Conservation (phyloP, 306 rosid genomes). For the Betula pendula region DNA sequence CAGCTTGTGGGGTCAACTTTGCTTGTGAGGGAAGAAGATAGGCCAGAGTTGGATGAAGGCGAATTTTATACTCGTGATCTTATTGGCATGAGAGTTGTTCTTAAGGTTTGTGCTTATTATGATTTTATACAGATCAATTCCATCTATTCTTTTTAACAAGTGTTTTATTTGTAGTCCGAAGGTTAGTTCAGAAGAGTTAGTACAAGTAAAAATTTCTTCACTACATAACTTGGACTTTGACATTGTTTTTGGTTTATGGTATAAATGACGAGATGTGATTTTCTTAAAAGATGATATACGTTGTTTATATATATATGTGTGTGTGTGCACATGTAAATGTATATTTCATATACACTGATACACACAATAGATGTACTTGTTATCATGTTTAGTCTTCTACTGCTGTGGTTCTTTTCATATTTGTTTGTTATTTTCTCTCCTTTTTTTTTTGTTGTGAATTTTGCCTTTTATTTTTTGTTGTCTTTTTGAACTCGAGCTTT, state of each 20-base stretch:
- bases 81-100: slow-evolving; percentile 80
- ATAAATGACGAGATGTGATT: neutral
- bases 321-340: neutral
- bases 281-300: neutral
- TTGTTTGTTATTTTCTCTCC: neutral
- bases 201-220: no score
- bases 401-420: neutral
- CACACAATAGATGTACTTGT: neutral
- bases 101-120: slow-evolving; percentile 59
- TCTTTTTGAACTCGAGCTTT: slow-evolving; percentile 19
- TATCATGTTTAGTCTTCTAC: neutral
- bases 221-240: neutral
- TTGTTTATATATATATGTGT: neutral
- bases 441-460: neutral
- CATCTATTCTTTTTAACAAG: neutral
- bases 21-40: slow-evolving; percentile 84
- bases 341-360: neutral
- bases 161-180: neutral
- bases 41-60: slow-evolving; percentile 80
- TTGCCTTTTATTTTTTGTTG: slow-evolving; percentile 19
- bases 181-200: no score
- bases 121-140: neutral
- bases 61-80: slow-evolving; percentile 87
- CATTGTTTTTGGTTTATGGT: neutral
- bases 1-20: slow-evolving; percentile 78